Evolutionary conservation across 371 early-diverging fungal species (phyloP), one percentile per base, ranked within the genome.

Genomic region (Mucor irregularis): DNA sequence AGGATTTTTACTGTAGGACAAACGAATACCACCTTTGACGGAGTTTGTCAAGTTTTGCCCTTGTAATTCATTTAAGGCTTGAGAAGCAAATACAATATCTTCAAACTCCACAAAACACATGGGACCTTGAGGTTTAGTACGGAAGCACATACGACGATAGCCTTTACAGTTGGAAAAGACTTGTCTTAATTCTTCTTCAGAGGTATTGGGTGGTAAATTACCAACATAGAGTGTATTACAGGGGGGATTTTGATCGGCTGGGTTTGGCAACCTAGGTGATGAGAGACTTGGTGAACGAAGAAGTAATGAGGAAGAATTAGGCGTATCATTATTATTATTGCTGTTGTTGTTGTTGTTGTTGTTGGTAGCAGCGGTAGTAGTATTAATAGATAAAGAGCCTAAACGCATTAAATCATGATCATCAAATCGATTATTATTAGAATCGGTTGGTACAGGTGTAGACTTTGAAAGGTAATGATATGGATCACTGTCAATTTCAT

Each of bases 221-320:
- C 94, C 95, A 29, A 95, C 94, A 68, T 94, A 94, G 19, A 94
- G 77, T 6, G 94, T 94, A 71, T 95, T 95, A 76, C 96, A 94
- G 5, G 94, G 94, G 25, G 94, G 93, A 69, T 95, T 93, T 68
- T 91, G 90, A 71, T 92, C 95, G 28, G 82, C 86, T 7, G 85
- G 58, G 37, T 58, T 63, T 6, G 45, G 52, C 42, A 46, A 46
- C 9, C 50, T 47, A 11, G 57, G 57, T n/a, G 57, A 43, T n/a
- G 57, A 50, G 19, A 37, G 28, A 17, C 37, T 50, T 17, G 39
- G 26, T n/a, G 49, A 14, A 4, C n/a, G 42, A 24, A 21, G 42
- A 19, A 38, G 39, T 42, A 24, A 21, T 42, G 42, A 42, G 5
- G 39, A 38, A 34, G n/a, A 14, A 34, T n/a, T 34, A 17, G 42